Base-by-base conservation (phyloP, 352 stramenopile genomes). In the Peronospora belbahrii region DNA sequence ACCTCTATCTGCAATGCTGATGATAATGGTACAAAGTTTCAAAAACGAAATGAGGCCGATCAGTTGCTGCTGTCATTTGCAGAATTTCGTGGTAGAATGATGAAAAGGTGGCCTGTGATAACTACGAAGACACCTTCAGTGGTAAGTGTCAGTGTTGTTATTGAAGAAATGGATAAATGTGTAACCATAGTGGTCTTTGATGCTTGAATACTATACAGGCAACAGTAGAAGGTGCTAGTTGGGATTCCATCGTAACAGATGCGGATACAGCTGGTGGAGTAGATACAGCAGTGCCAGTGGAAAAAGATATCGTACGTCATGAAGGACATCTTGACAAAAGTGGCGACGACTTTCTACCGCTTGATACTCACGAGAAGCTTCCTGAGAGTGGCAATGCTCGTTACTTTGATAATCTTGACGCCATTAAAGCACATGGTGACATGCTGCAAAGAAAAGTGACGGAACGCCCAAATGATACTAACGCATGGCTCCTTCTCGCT, bases 401-500 rank as follows among this genome's bases (percentile, higher is more conserved):
- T 20, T 83, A 83, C 24, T 78, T 62, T 15, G 45, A 59, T 2
- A 32, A 52, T 24, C 34, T 59, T 30, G 42, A 67, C 25, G 25
- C 51, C 5, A 42, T 22, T 32, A 55, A 51, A 22, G 33, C 23
- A 7, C 48, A 60, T 33, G 46, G 42, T 4, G 36, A 61, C 15
- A 32, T 32, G 7, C 37, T 83, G 7, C 55, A 71, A 59, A 32
- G 44, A 44, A 62, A 42, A 13, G 45, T 80, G 9, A 40, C 70
- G 13, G 22, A 63, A 24, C 22, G 58, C 24, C 43, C 65, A 19
- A 59, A 24, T 6, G 55, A 75, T 11, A 62, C 46, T 17, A 56
- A 67, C 37, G 63, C 65, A 1, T 83, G 71, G 71, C 50, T 83
- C 18, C 47, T 68, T 38, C 39, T 83, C n/a, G 68, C 71, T 30